phyloP scores from a whole-genome alignment of 2,329 filamentous ascomycete species.

The Aspergillus viridinutans region DNA sequence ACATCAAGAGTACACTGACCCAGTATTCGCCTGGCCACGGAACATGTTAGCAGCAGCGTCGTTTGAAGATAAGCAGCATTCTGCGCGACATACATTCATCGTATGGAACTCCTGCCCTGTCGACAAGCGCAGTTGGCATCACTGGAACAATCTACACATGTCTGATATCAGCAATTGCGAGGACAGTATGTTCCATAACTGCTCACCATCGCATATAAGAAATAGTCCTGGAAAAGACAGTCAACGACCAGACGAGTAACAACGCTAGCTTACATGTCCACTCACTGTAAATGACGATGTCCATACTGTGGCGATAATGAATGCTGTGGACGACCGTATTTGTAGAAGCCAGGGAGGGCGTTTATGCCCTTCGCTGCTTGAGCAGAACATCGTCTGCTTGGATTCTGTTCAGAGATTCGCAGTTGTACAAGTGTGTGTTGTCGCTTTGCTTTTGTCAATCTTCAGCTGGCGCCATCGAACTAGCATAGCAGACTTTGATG shows the following conservation, averaged over 20 bases:
- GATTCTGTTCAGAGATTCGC: neutral
- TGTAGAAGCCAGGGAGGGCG: slow-evolving; percentile 29
- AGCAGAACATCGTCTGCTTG: neutral
- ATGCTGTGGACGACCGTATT: slow-evolving; percentile 57
- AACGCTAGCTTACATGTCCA: neutral
- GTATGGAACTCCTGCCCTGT: slow-evolving; percentile 21
- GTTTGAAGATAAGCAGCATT: neutral
- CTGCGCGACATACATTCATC: slow-evolving; percentile 19
- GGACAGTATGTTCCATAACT: neutral
- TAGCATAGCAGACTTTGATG: no score
- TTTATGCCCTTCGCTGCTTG: neutral
- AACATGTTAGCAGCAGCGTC: neutral
- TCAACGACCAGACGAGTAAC: neutral
- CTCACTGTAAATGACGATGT: slow-evolving; percentile 28
- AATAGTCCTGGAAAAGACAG: slow-evolving; percentile 18
- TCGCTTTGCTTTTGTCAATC: neutral
- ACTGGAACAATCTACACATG: slow-evolving; percentile 26
- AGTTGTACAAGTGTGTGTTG: neutral
- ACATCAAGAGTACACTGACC: slow-evolving; percentile 28
- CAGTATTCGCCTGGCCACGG: slow-evolving; percentile 22
- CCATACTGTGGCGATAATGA: slow-evolving; percentile 56
- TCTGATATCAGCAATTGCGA: neutral
- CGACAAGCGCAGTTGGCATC: slow-evolving; percentile 24
- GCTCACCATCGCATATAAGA: slow-evolving; percentile 29
- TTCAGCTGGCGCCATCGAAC: no score